Base-by-base conservation (phyloP, 177 flowering plant genomes). In the Tripterygium wilfordii region DNA sequence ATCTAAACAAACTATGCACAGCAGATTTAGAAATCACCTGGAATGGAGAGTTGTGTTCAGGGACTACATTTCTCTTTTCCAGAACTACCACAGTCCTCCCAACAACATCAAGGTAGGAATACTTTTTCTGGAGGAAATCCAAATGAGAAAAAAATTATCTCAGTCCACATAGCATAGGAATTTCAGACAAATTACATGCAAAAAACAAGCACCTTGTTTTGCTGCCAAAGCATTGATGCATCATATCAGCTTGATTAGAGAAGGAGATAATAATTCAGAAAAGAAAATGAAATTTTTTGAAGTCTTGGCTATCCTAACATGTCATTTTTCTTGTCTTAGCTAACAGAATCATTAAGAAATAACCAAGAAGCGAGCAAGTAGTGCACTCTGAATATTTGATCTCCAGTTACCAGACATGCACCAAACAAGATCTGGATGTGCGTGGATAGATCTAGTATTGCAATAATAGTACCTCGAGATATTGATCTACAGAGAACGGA, bases 41-140 rank as follows among this genome's bases (percentile, higher is more conserved):
- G 74, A 92, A 86, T 53, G 75, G 77, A 62, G 60, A 36, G 54
- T 68, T 77, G 57, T 86, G 96, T 57, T 83, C 92, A 32, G 97
- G 97, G 51, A 86, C 92, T n/a, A 80, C 81, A 58, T 89, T 92
- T 51, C 64, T 60, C 83, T 84, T 89, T 52, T 89, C 76, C 57
- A 92, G 62, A 64, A 89, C 97, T 51, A 92, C 87, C 60, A 86
- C 96, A 19, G 82, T 67, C 71, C 99, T 75, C 62, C 99, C 99
- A 62, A 84, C 72, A 51, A 92, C 64, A 67, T 92, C 99, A 61
- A 92, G 96, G 64, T 89, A 89, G 1, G 99, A 84, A 65, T 84
- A 86, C 47, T 79, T 89, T 22, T 60, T 84, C 99, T 92, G 97
- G 66, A 76, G 10, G n/a, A 37, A 15, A 54, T 20, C 17, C 12